phyloP scores from a whole-genome alignment of 352 stramenopile genomes.

The Phytophthora cryptogea region DNA sequence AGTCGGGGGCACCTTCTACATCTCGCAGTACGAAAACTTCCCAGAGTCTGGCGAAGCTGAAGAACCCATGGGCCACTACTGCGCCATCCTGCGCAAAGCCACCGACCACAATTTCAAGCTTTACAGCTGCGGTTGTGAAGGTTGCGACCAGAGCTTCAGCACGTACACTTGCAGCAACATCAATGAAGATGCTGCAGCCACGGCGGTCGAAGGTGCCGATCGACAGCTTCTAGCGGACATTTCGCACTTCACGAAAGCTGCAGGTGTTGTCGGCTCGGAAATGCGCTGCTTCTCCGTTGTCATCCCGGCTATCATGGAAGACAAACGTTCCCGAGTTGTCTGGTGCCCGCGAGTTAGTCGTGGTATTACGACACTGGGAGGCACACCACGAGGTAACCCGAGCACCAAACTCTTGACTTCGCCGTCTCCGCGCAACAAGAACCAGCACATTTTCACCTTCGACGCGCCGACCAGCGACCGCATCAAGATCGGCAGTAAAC shows the following conservation, averaged over 20 bases:
- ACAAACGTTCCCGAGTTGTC: slow-evolving; percentile 76
- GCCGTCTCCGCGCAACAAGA: slow-evolving; percentile 67
- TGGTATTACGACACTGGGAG: slow-evolving; percentile 55
- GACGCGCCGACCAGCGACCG: slow-evolving; percentile 70
- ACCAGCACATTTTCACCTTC: slow-evolving; percentile 78
- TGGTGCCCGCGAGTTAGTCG: slow-evolving; percentile 84
- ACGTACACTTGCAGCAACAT: slow-evolving; percentile 87
- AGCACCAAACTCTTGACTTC: slow-evolving; percentile 67
- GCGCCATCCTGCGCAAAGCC: slow-evolving; percentile 72
- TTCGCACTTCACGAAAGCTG: slow-evolving; percentile 82
- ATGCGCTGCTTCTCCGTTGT: slow-evolving; percentile 85
- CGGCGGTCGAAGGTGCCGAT: slow-evolving; percentile 48
- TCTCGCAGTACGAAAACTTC: slow-evolving; percentile 91
- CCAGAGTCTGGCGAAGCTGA: slow-evolving; percentile 53
- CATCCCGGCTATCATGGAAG: slow-evolving; percentile 83
- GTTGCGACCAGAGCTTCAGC: slow-evolving; percentile 84
- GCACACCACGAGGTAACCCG: slow-evolving; percentile 62
- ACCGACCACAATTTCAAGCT: slow-evolving; percentile 87
- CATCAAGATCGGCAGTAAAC: slow-evolving; percentile 83
- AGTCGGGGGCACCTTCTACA: slow-evolving; percentile 85
- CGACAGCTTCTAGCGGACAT: slow-evolving; percentile 86
- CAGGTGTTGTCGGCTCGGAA: slow-evolving; percentile 72
- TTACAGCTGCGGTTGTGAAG: slow-evolving; percentile 86
- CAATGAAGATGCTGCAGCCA: slow-evolving; percentile 45
- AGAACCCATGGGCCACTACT: slow-evolving; percentile 72